Evolutionary conservation across 805 yeast genomes (phyloP), one percentile per base, ranked within the genome.

Genomic region (Pichia gijzeniarum): DNA sequence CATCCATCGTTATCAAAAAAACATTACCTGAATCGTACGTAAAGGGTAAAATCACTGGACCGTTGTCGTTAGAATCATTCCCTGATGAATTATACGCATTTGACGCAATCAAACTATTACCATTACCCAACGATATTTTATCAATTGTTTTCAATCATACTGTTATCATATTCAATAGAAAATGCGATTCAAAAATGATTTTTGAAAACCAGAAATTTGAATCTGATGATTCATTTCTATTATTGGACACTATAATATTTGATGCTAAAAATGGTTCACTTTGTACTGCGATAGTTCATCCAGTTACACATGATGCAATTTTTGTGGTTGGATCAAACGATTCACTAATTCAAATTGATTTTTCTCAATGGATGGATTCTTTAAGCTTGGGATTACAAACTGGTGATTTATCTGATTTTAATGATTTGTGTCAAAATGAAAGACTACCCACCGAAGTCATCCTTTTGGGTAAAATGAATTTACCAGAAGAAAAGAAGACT

Each of bases 1-100:
- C 27, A 17, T 31, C 32, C 12, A 39, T 49, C 21, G 32, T 41
- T 4, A 19, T 48, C 2, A 33, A 40, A 2, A 34, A 51, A 1
- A 13, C 33, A 5, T 35, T 62, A 9, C 63, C 64, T 1, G 21
- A 45, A 8, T 35, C 38, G 12, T 45, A 58, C 30, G 46, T 32
- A 12, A 48, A 47, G 33, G 62, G 62, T 10, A 56, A 53, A 32
- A 47, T 63, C 5, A 41, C 48, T 1, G 87, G 87, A 2, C 84
- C 87, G 2, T 65, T 77, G 43, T 53, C 66, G 1, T 63, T 79
- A 13, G 56, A 63, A 27, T 84, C 85, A 3, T 82, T 69, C 51
- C 84, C 85, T 1, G 72, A 69, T 3, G 60, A 56, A 10, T 58
- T 82, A 3, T 80, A 82, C 56, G 67, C 64, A 3, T 72, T 67